Evolutionary conservation across 169 alveolate species (phyloP).

Genomic region (Perkinsus olseni): DNA sequence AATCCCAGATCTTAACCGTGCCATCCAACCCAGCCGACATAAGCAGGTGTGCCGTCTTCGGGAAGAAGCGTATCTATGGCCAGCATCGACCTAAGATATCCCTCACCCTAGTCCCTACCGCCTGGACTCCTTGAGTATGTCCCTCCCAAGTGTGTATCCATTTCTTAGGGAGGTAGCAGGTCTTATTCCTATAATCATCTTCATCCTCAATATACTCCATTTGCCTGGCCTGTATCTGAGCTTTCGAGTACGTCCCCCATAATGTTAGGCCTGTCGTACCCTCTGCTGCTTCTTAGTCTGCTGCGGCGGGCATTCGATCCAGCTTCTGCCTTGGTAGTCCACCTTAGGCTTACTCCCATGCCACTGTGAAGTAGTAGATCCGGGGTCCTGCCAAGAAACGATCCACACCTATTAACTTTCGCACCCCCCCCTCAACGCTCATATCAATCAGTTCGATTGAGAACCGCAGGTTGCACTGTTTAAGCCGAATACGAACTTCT

Average conservation of each 20-base stretch:
- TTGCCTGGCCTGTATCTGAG: slow-evolving; percentile 66
- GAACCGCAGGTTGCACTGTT: no score
- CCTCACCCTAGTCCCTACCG: not conserved
- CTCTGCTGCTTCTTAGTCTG: not conserved
- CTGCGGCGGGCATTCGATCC: slow-evolving; percentile 16
- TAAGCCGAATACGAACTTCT: no score
- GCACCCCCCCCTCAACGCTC: no score
- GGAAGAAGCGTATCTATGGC: slow-evolving; percentile 65
- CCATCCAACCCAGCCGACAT: slow-evolving; percentile 81
- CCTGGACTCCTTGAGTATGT: slow-evolving; percentile 79
- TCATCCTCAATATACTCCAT: slow-evolving; percentile 14
- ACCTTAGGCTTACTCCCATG: slow-evolving; percentile 11
- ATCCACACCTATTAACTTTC: no score
- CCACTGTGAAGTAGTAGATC: not conserved
- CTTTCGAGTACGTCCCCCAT: slow-evolving; percentile 4
- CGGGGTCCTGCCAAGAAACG: not conserved
- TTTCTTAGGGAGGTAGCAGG: slow-evolving; percentile 22
- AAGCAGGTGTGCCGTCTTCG: slow-evolving; percentile 80
- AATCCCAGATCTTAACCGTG: slow-evolving; percentile 84
- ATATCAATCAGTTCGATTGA: no score
- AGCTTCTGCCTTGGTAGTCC: slow-evolving; percentile 41
- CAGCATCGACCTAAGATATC: not conserved
- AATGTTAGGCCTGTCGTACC: not conserved
- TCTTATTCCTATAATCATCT: slow-evolving; percentile 1
- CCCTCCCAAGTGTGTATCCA: slow-evolving; percentile 53